A percentile compares a stretch with the other conserved stretches of the same genome.
These are phyloP conservation scores for Phytopythium ostracodes DNA, from an alignment of 352 stramenopile genomes.

Conservation along the genomic window DNA sequence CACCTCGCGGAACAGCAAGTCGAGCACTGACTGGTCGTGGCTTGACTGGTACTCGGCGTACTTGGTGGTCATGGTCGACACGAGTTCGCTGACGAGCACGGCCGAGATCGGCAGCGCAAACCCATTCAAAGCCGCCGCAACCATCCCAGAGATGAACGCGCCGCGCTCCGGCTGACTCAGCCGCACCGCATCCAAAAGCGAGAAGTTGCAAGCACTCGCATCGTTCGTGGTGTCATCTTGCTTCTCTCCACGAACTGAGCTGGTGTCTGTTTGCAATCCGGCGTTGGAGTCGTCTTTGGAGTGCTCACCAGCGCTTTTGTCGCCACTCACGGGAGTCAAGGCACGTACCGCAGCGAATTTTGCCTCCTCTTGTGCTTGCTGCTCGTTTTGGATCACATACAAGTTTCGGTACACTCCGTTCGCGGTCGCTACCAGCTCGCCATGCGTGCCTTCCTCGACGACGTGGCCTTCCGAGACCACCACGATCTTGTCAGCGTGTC, in stretches of 20 bases:
- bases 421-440: conserved; percentile 29
- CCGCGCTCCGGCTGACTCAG: conserved; percentile 19
- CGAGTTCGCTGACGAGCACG: conserved; percentile 21
- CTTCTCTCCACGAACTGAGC: conserved; percentile 21
- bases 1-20: conserved; percentile 22
- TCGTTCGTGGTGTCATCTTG: conserved; percentile 9
- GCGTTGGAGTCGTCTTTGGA: no score
- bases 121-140: conserved; percentile 21
- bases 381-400: conserved; percentile 33
- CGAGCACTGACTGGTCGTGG: conserved; percentile 11
- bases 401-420: conserved; percentile 68
- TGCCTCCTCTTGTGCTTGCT: conserved; percentile 9
- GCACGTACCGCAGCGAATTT: conserved; percentile 2
- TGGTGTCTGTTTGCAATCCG: no score
- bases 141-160: conserved; percentile 22
- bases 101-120: conserved; percentile 21
- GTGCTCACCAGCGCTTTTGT: background rate
- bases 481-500: conserved; percentile 10
- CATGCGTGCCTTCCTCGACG: conserved; percentile 41
- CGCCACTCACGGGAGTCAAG: conserved; percentile 6
- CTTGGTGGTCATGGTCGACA: conserved; percentile 22
- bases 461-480: conserved; percentile 31
- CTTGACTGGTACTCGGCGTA: conserved; percentile 22
- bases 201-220: conserved; percentile 2
- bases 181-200: conserved; percentile 13